A percentile compares a stretch with the other conserved stretches of the same genome.
These are phyloP conservation scores for Amanita pallidorosea DNA, from an alignment of 768 basidiomycete species.

Conservation along the genomic window DNA sequence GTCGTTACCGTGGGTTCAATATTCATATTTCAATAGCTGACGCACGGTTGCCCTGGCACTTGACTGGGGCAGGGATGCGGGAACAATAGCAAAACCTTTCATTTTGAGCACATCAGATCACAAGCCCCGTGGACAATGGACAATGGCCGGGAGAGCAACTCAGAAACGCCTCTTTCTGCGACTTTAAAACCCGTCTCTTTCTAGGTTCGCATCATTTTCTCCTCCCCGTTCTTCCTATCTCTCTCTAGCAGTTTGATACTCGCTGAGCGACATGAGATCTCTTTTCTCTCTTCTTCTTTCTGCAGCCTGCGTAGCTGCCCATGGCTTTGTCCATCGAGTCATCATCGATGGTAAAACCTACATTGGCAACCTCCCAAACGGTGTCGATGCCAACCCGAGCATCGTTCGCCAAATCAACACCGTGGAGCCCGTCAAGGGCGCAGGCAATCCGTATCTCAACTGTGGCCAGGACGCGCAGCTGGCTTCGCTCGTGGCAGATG, in stretches of 20 bases:
- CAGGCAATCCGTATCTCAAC: constrained; percentile 28
- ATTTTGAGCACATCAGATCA: too few relatives aligned
- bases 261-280: constrained; percentile 14
- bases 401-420: constrained; percentile 30
- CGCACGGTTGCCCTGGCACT: too few relatives aligned
- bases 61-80: too few relatives aligned
- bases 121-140: too few relatives aligned
- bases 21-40: too few relatives aligned
- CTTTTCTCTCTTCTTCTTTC: constrained; percentile 23
- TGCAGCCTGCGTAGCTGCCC: constrained; percentile 28
- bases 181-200: background rate
- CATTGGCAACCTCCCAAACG: constrained; percentile 23
- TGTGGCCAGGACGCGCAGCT: constrained; percentile 35
- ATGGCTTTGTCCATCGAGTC: constrained; percentile 30
- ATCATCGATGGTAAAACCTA: constrained; percentile 28
- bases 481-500: constrained; percentile 34
- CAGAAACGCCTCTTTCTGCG: too few relatives aligned
- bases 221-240: background rate
- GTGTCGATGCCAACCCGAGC: constrained; percentile 16
- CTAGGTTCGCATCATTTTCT: background rate
- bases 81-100: too few relatives aligned
- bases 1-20: too few relatives aligned
- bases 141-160: too few relatives aligned
- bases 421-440: constrained; percentile 30
- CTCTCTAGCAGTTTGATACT: background rate